Evolutionary conservation across 108 stramenopile species (phyloP), one percentile per base, ranked within the genome.

Genomic region (Epithemia pelagica): DNA sequence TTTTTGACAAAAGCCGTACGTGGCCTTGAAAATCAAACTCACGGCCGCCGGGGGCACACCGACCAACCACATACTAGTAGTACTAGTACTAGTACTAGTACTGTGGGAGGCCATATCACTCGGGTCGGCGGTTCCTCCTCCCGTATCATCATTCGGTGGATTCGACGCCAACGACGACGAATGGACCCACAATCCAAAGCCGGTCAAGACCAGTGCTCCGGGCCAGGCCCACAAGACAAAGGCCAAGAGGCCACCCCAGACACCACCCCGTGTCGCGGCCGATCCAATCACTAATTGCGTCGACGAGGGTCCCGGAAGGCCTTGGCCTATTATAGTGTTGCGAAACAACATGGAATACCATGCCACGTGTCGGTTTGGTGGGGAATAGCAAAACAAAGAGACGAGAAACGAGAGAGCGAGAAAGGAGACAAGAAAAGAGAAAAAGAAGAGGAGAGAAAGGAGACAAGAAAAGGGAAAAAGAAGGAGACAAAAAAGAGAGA

Each of bases 31-130:
- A 25, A 96, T 82, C 28, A 96, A 66, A 33, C 76, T 66, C 28
- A 92, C 80, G 24, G 95, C 92, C 18, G 95, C 95, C 7, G 95
- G 88, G 32, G 89, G 80, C 2, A 94, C 57, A 20, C 95, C 95
- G 3, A 86, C 68, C 64, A 96, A 68, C 75, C 80, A 93, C 62
- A 83, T 85, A 10, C 92, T 92, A 57, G 91, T 85, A 79, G 79
- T 66, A 54, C 76, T 58, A 28, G 82, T 85, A 10, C 92, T 92
- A 57, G 91, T 85, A 79, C 78, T 66, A 54, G 74, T 58, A 5
- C 10, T 10, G 37, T 46, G 37, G 37, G 37, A 46, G n/a, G n/a
- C n/a, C n/a, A n/a, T n/a, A n/a, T n/a, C n/a, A n/a, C n/a, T n/a
- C n/a, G n/a, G n/a, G n/a, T n/a, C n/a, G n/a, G n/a, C n/a, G n/a